Evolutionary conservation across 1,284 basidiomycete species (phyloP), one percentile per base, ranked within the genome.

Genomic region (Coniophora puteana): DNA sequence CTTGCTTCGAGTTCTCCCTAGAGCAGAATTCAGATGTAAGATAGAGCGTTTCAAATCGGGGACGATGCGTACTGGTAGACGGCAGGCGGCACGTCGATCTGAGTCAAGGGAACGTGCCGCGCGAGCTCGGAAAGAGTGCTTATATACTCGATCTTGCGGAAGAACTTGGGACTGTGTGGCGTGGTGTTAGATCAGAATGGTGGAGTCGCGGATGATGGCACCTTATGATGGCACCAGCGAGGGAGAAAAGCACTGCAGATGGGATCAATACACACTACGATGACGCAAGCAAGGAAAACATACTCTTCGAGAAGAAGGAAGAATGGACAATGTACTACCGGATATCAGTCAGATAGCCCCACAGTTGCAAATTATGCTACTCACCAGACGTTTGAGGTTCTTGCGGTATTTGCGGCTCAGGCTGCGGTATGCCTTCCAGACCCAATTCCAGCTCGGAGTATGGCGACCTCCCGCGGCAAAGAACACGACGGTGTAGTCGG

Each of bases 391-490:
- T 61, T 93, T 92, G 44, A 93, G 63, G 55, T 93, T 90, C 68
- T 93, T 93, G 40, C 90, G 76, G 57, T 90, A 93, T 61, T 89
- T 90, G 40, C 88, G 69, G 56, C 75, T 86, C 28, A 91, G 65
- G 54, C 83, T 83, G 21, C 87, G 73, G 58, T 92, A 91, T 2
- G 88, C 85, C 54, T 89, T 89, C 89, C 89, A 92, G 23, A 92
- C 76, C 89, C 89, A 93, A 49, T 83, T 89, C 89, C 89, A 91
- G 26, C 76, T 74, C 7, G 89, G 89, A 3, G 80, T 76, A 62
- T 90, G 68, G 47, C 68, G 72, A 3, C 78, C 79, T n/a, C 87
- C 89, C 2, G 87, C 83, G 21, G 89, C 86, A 50, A 93, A 85
- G 64, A 91, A 91, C 11, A 91, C 76, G 28, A 92, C 79, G 1